A percentile compares a stretch with the other conserved stretches of the same genome.
Evolutionary conservation across 2,329 filamentous ascomycete species (phyloP).

Genomic region (Exophiala mesophila): DNA sequence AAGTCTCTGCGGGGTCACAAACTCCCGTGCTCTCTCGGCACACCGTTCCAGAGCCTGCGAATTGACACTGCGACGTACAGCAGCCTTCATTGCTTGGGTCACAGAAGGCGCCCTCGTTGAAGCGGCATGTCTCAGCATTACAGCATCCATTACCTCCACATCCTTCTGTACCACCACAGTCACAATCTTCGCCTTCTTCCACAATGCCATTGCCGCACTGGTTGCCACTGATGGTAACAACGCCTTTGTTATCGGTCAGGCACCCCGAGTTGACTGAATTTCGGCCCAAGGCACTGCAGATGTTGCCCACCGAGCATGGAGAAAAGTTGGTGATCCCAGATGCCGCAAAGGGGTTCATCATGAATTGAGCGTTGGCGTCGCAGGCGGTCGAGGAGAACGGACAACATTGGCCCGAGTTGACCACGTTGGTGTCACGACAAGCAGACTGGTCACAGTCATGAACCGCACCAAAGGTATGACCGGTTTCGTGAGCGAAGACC

Average conservation of each 20-base stretch:
- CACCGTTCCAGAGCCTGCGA: slow-evolving; percentile 56
- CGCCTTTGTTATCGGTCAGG: slow-evolving; percentile 76
- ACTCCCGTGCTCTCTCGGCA: slow-evolving; percentile 74
- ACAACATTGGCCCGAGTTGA: slow-evolving; percentile 68
- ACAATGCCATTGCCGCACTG: slow-evolving; percentile 97
- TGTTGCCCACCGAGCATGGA: slow-evolving; percentile 83
- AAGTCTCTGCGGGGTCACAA: slow-evolving; percentile 83
- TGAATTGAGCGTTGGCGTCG: slow-evolving; percentile 70
- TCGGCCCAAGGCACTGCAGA: slow-evolving; percentile 77
- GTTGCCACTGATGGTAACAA: slow-evolving; percentile 73
- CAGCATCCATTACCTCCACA: slow-evolving; percentile 79
- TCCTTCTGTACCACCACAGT: slow-evolving; percentile 72
- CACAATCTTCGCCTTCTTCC: slow-evolving; percentile 88
- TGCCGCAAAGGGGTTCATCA: slow-evolving; percentile 93
- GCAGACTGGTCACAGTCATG: slow-evolving; percentile 76
- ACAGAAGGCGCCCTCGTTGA: slow-evolving; percentile 69
- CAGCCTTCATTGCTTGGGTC: slow-evolving; percentile 51
- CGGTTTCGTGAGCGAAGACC: slow-evolving; percentile 88
- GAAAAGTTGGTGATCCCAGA: slow-evolving; percentile 73
- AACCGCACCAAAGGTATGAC: slow-evolving; percentile 91
- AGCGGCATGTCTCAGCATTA: slow-evolving; percentile 79
- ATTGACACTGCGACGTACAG: slow-evolving; percentile 40
- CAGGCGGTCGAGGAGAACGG: slow-evolving; percentile 65
- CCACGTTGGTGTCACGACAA: slow-evolving; percentile 59
- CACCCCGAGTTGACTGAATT: slow-evolving; percentile 72